phyloP scores from a whole-genome alignment of 83 land plant genomes.

The Picea abies region DNA sequence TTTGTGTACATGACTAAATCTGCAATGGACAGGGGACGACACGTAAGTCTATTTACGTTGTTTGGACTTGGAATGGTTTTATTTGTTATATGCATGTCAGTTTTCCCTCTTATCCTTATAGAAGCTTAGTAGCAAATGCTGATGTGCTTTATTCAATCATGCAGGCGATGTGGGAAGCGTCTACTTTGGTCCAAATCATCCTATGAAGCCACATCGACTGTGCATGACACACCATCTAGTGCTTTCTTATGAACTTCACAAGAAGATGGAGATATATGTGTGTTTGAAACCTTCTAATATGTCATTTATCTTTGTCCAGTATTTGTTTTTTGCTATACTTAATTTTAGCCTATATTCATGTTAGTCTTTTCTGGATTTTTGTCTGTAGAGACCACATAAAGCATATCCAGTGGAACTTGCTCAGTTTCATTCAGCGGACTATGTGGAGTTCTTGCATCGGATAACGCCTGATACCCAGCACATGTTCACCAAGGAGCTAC shows the following conservation, averaged over 20 bases:
- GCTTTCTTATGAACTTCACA: slow-evolving; percentile 90
- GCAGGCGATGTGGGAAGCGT: slow-evolving; percentile 98
- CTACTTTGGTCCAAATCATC: slow-evolving; percentile 99
- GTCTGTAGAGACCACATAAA: slow-evolving; percentile 91
- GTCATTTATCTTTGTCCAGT: neutral
- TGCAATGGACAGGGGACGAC: too few species aligned
- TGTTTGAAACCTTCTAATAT: slow-evolving; percentile 21
- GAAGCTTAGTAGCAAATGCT: too few species aligned
- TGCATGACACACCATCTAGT: slow-evolving; percentile 99
- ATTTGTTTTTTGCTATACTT: slow-evolving; percentile 1
- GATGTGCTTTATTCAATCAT: slow-evolving; percentile 10
- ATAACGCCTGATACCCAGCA: slow-evolving; percentile 85
- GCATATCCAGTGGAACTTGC: slow-evolving; percentile 99
- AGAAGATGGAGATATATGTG: slow-evolving; percentile 99
- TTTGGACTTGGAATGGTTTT: too few species aligned
- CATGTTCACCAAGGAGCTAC: slow-evolving; percentile 65
- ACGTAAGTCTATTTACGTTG: too few species aligned
- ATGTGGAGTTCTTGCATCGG: slow-evolving; percentile 89
- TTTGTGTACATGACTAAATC: too few species aligned
- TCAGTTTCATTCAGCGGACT: slow-evolving; percentile 96
- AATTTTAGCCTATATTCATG: neutral
- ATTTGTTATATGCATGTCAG: too few species aligned
- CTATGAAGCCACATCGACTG: slow-evolving; percentile 99
- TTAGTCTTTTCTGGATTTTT: neutral
- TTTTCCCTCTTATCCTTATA: too few species aligned